Evolutionary conservation across 202 grass and related monocot species (phyloP), one percentile per base, ranked within the genome.

Genomic region (Alloteropsis angusta): DNA sequence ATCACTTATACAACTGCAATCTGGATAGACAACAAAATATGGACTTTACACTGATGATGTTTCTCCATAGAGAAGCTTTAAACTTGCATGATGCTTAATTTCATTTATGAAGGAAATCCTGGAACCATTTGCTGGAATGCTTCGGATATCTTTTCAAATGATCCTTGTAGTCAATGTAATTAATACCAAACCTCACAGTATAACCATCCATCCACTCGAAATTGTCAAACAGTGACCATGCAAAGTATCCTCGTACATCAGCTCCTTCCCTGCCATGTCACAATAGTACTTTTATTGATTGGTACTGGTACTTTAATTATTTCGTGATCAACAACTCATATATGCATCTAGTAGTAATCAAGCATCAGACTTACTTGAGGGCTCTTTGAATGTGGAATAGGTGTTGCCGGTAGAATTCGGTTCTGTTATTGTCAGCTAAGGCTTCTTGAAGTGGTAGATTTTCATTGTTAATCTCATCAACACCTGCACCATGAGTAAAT

Each of bases 161-260:
- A 68, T 97, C 73, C 76, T 79, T 97, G 57, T 86, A 93, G 56
- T 93, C 72, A 2, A 97, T 71, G 49, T 88, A 93, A 53, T 89
- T 84, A 63, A 93, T 85, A 15, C 90, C 91, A 16, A 97, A 97
- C 28, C 93, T 85, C 9, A 93, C 86, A 34, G 75, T 87, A 65
- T 79, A 97, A 14, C 93, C 93, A 73, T 82, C 79, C 69, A 65
- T 60, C 93, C 91, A 97, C 71, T 97, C 93, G 6, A 93, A 93
- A 26, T 97, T 91, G 68, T 97, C 93, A 30, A 91, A 83, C n/a
- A 97, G 65, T 0, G 88, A 91, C 93, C 93, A 97, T 39, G 91
- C 91, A 57, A 97, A 93, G 60, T 93, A 97, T 63, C 91, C 93
- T 69, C 45, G 79, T 34, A 97, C 68, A 23, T 93, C 56, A 26